Evolutionary conservation across 2,329 filamentous ascomycete genomes (phyloP).

Genomic region (Ophiostoma tasmaniense): DNA sequence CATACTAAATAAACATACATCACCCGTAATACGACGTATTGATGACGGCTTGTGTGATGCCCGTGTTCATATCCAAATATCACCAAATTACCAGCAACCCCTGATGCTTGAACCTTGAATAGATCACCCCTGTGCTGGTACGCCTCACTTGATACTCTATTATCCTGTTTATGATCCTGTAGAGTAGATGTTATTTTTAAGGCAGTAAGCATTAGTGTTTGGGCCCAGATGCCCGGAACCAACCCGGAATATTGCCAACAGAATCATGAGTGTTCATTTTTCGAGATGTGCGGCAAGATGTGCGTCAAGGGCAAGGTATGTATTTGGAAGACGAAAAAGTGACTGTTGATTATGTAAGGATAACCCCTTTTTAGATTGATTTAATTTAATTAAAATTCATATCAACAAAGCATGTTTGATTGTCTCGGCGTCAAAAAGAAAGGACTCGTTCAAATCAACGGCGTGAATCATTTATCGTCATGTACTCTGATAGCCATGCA

Average conservation of each 20-base stretch:
- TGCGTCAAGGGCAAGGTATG: background rate
- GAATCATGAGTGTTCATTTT: background rate
- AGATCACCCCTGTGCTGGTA: background rate
- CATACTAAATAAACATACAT: background rate
- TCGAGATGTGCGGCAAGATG: background rate
- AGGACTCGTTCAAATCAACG: background rate
- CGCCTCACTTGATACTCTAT: background rate
- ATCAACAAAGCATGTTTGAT: background rate
- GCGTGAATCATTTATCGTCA: background rate
- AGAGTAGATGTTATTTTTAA: background rate
- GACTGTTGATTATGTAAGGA: background rate
- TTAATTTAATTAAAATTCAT: background rate
- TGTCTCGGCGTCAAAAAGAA: background rate
- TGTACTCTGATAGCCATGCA: background rate
- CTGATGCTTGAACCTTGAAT: background rate
- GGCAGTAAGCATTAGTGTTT: background rate
- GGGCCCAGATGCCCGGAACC: slow-evolving; percentile 1
- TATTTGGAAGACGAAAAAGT: background rate
- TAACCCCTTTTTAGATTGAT: background rate
- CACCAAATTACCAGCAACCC: background rate
- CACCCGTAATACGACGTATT: background rate
- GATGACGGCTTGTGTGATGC: slow-evolving; percentile 1
- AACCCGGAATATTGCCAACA: background rate
- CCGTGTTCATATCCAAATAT: background rate
- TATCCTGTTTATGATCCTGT: background rate